A percentile compares a stretch with the other conserved stretches of the same genome.
These are phyloP conservation scores for Amphicarpaea edgeworthii DNA, from an alignment of 306 rosid genomes.

Conservation along the genomic window DNA sequence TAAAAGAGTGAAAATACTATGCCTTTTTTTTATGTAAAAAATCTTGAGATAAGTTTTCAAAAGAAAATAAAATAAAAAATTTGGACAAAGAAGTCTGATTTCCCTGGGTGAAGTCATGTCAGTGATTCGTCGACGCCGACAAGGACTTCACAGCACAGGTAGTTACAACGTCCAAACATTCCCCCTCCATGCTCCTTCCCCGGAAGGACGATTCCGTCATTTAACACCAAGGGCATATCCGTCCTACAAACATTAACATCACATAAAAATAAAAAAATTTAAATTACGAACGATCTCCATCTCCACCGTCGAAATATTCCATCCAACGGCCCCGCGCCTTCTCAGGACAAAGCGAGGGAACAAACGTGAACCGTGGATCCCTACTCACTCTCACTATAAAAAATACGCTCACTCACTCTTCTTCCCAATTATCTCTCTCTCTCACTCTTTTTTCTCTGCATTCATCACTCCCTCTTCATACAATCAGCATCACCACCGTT, in stretches of 20 bases:
- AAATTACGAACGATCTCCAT: slow-evolving; percentile 30
- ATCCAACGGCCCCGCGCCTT: slow-evolving; percentile 49
- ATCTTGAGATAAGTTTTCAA: no score
- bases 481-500: neutral
- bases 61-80: no score
- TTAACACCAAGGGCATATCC: slow-evolving; percentile 38
- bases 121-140: slow-evolving; percentile 1
- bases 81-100: neutral
- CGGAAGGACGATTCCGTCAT: slow-evolving; percentile 52
- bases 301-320: slow-evolving; percentile 42
- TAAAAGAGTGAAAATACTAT: no score
- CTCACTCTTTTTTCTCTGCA: neutral
- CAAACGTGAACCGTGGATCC: slow-evolving; percentile 29
- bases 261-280: neutral
- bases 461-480: neutral
- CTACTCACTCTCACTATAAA: slow-evolving; percentile 45
- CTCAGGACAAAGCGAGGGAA: slow-evolving; percentile 56
- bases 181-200: neutral
- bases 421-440: slow-evolving; percentile 16
- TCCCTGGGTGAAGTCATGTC: neutral
- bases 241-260: neutral
- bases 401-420: neutral
- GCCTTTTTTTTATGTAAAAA: no score
- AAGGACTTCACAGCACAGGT: neutral
- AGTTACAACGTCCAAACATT: slow-evolving; percentile 42